Evolutionary conservation across 805 yeast genomes (phyloP), one percentile per base, ranked within the genome.

Genomic region (Suhomyces faveliae): DNA sequence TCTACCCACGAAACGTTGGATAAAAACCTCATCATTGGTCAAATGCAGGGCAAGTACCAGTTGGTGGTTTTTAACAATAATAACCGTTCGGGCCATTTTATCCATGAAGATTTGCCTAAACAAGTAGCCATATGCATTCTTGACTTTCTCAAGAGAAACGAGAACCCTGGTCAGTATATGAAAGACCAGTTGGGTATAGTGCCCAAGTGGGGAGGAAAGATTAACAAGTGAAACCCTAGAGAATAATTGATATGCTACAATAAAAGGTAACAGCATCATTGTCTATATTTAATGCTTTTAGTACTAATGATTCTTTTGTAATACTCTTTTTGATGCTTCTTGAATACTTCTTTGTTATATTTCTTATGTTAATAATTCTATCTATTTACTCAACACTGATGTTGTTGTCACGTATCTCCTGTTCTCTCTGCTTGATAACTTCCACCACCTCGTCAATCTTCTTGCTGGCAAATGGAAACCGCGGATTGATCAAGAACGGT

Each of bases 11-110:
- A 94, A 55, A 82, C 87, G 17, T 73, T 95, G 24, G 99, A 94
- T 66, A 89, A 85, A 53, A 79, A 79, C 33, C 72, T 94, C 42
- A 89, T 91, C 65, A 83, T 94, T 44, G 99, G 97, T 0, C 99
- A 95, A 66, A 94, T 94, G 99, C 98, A 91, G 67, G 99, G 99
- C 1, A 85, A 83, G 62, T 94, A 86, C 64, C 99, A 95, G 67
- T 75, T 94, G 35, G 83, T 88, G 11, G 94, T 90, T 4, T 85
- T 89, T 62, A 67, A 67, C 52, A 85, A 84, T 46, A 74, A 62
- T 30, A 52, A 61, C 5, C 56, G 63, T 17, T 61, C 90, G 2
- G 97, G 98, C 1, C 99, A 94, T 67, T 94, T 91, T 57, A 71
- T 95, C n/a, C 99, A 94, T 42, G 99, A 94, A 62, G 99, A 94